Evolutionary conservation across 345 rosid species (phyloP).

Genomic region (Diplotaxis tenuifolia): DNA sequence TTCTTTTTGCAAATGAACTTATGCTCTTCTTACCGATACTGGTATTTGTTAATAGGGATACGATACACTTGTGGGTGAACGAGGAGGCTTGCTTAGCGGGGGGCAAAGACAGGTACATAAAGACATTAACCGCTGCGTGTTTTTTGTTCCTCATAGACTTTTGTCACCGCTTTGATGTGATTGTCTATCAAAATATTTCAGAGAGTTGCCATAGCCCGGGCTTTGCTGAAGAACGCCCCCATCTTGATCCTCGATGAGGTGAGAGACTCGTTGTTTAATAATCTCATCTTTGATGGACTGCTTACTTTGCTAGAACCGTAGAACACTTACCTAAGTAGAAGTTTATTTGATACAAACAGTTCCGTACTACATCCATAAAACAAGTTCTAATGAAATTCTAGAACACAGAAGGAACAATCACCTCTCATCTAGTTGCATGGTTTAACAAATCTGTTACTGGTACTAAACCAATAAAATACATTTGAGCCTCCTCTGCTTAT

Average conservation of each 20-base stretch:
- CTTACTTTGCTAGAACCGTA: background rate
- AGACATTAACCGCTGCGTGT: background rate
- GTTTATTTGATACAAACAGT: background rate
- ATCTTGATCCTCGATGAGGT: conserved; percentile 89
- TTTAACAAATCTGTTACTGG: background rate
- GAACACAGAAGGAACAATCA: background rate
- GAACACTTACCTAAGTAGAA: background rate
- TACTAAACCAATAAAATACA: background rate
- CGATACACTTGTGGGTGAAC: conserved; percentile 88
- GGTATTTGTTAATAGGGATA: conserved; percentile 61
- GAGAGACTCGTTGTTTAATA: conserved; percentile 16
- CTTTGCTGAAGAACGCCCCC: conserved; percentile 83
- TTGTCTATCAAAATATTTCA: conserved; percentile 36
- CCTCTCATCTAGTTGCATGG: background rate
- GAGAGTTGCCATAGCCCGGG: conserved; percentile 94
- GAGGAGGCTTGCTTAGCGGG: conserved; percentile 90
- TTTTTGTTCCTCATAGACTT: background rate
- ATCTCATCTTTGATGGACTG: background rate
- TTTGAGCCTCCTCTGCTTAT: background rate
- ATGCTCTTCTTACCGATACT: conserved; percentile 16
- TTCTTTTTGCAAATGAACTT: conserved; percentile 4
- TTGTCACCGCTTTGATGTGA: background rate
- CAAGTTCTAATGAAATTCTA: background rate
- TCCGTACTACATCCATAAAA: background rate
- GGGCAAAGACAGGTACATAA: conserved; percentile 93